Evolutionary conservation across 108 stramenopile genomes (phyloP).

Genomic region (Skeletonema menzelii): DNA sequence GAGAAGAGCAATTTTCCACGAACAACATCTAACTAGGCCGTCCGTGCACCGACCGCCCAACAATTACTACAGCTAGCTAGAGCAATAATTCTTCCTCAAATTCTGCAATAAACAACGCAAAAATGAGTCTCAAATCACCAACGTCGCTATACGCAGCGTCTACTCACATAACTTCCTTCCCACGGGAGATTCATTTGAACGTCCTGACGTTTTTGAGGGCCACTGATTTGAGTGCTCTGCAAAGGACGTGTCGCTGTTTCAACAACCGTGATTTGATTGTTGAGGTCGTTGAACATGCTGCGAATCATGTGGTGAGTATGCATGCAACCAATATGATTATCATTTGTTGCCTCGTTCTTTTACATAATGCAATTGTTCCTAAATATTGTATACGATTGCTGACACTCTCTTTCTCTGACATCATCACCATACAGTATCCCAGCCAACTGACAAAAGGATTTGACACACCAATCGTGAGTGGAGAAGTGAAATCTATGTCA

Average conservation of each 20-base stretch:
- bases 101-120: neutral
- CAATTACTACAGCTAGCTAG: neutral
- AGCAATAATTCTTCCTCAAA: neutral
- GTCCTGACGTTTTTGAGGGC: conserved; percentile 83
- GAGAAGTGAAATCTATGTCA: conserved; percentile 43
- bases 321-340: no score
- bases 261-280: conserved; percentile 62
- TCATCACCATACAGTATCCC: conserved; percentile 50
- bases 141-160: neutral
- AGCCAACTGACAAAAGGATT: conserved; percentile 68
- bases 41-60: no score
- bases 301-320: conserved; percentile 57
- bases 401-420: neutral
- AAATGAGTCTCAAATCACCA: conserved; percentile 6
- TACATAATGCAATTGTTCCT: no score
- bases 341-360: no score
- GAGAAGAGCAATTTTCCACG: neutral
- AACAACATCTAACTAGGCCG: neutral
- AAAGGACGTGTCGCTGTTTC: conserved; percentile 68
- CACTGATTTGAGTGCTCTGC: conserved; percentile 76
- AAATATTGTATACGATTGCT: no score
- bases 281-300: conserved; percentile 55
- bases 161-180: conserved; percentile 36
- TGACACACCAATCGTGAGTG: conserved; percentile 48
- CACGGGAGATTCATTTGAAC: conserved; percentile 68